Percentiles rank a stretch among this genome's conserved stretches.
Evolutionary conservation across 257 asterid species (phyloP).

Genomic region (Solanum appendiculatum): DNA sequence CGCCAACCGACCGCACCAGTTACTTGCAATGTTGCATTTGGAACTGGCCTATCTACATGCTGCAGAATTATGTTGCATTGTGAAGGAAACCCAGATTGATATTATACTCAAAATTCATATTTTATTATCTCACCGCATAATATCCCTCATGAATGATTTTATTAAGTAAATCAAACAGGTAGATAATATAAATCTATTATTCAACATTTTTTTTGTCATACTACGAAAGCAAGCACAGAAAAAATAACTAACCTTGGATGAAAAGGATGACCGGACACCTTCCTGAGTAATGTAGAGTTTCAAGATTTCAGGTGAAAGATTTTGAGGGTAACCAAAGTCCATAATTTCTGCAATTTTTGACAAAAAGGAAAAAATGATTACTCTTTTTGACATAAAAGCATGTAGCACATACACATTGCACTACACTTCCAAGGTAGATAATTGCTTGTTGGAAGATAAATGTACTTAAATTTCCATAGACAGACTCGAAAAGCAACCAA

Average conservation of each 20-base stretch:
- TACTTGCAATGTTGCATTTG: constrained; percentile 98
- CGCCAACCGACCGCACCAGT: constrained; percentile 99
- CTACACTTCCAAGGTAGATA: background rate
- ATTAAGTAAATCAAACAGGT: background rate
- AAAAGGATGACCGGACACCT: constrained; percentile 98
- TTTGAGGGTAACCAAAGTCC: constrained; percentile 99
- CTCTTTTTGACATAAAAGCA: background rate
- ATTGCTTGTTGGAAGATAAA: background rate
- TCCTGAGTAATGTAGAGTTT: constrained; percentile 99
- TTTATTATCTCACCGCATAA: background rate
- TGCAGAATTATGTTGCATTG: constrained; percentile 16
- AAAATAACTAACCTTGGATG: constrained; percentile 66
- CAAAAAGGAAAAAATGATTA: background rate
- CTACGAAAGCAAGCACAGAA: background rate
- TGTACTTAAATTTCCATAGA: background rate
- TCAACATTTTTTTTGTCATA: background rate
- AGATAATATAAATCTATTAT: background rate
- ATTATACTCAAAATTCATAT: background rate
- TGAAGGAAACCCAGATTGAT: background rate
- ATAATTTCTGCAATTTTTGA: constrained; percentile 62
- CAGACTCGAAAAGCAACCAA: background rate
- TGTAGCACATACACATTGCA: background rate
- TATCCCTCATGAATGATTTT: background rate
- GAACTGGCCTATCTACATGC: constrained; percentile 89
- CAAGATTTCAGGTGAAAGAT: constrained; percentile 94